Evolutionary conservation across 306 rosid species (phyloP), one percentile per base, ranked within the genome.

Genomic region (Bauhinia variegata): DNA sequence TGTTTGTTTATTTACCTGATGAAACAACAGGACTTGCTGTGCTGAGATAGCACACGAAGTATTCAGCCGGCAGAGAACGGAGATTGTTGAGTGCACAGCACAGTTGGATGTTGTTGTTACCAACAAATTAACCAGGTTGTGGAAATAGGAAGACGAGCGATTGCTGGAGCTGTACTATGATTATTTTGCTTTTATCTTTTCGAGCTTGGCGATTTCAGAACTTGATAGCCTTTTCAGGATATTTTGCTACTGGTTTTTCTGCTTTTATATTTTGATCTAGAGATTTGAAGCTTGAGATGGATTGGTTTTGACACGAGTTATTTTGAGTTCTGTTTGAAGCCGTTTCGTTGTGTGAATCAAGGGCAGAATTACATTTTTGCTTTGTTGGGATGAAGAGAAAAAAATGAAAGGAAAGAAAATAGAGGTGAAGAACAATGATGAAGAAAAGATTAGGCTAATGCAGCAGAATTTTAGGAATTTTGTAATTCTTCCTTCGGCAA

Each of bases 31-130:
- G 83, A 79, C 80, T 10, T 91, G 84, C 68, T 88, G 92, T 80
- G 95, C 95, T 12, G 97, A 87, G 74, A 91, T 91, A 38, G 97
- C 95, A 0, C 97, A 88, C 67, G 75, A 91, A 19, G 62, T 84
- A 5, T 91, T 91, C 0, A 84, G 92, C 37, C 32, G 70, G 28
- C 85, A 85, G 83, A 83, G 97, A 13, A 91, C 84, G 78, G 90
- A 84, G 6, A 91, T 91, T 0, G 92, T 91, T 1, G 90, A 86
- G 55, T 76, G 95, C 31, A 91, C 95, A 4, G 84, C 91, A 1
- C 95, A 88, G 77, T 77, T 88, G 84, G n/a, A n/a, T n/a, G n/a
- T n/a, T n/a, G n/a, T n/a, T n/a, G n/a, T n/a, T n/a, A n/a, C n/a
- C n/a, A n/a, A 88, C 87, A 81, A 72, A 49, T 60, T 79, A 18